Evolutionary conservation across 805 yeast species (phyloP).

Genomic region (Pichia gijzeniarum): DNA sequence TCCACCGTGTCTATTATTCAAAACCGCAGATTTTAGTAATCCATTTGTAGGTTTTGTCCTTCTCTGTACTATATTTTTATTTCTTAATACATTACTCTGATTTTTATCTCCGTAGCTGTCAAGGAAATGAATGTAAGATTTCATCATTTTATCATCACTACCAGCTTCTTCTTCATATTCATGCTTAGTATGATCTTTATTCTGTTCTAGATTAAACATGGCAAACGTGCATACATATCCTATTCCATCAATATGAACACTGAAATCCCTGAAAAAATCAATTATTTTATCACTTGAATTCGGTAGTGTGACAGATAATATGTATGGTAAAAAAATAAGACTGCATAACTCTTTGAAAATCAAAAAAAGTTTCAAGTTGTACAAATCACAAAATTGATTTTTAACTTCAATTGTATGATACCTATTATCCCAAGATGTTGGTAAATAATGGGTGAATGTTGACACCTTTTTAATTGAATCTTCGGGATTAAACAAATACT

Average conservation of each 20-base stretch:
- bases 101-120: slow-evolving; percentile 61
- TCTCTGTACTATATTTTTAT: not conserved
- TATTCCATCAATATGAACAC: slow-evolving; percentile 87
- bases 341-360: slow-evolving; percentile 76
- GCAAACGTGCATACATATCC: slow-evolving; percentile 95
- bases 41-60: slow-evolving; percentile 8
- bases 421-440: slow-evolving; percentile 77
- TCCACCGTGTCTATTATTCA: slow-evolving; percentile 17
- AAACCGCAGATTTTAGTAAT: slow-evolving; percentile 20
- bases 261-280: slow-evolving; percentile 85
- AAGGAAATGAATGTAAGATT: slow-evolving; percentile 79
- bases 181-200: slow-evolving; percentile 24
- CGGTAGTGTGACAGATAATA: slow-evolving; percentile 82
- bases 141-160: slow-evolving; percentile 82
- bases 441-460: slow-evolving; percentile 85
- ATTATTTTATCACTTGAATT: slow-evolving; percentile 66
- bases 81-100: too few relatives aligned
- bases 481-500: slow-evolving; percentile 82
- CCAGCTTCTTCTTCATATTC: slow-evolving; percentile 49
- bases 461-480: slow-evolving; percentile 73
- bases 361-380: slow-evolving; percentile 64
- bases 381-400: slow-evolving; percentile 71
- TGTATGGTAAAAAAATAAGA: slow-evolving; percentile 77
- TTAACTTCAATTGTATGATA: slow-evolving; percentile 83
- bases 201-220: slow-evolving; percentile 74